These are phyloP conservation scores for Camellia oleifera DNA, from an alignment of 179 eudicot species.

Conservation along the genomic window DNA sequence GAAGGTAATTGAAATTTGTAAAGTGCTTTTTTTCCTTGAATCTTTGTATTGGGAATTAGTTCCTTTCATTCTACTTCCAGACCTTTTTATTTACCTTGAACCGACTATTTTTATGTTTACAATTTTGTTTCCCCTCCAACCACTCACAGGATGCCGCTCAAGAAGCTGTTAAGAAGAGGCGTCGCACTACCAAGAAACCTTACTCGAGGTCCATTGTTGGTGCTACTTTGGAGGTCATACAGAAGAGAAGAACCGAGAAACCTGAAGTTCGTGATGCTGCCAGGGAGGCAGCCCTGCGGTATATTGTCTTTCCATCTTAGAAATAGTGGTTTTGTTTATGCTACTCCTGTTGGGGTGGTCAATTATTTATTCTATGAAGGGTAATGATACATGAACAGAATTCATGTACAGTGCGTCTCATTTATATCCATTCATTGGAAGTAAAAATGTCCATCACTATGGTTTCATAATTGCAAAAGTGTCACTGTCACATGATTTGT, in stretches of 20 bases:
- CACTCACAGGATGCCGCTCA: constrained; percentile 47
- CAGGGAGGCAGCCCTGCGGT: constrained; percentile 65
- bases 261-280: constrained; percentile 74
- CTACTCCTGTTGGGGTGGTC: too few species aligned
- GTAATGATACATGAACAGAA: too few species aligned
- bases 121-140: not conserved
- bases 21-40: too few species aligned
- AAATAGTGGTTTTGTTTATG: not conserved
- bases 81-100: not conserved
- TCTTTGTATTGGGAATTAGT: not conserved
- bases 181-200: constrained; percentile 60
- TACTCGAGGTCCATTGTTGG: constrained; percentile 68
- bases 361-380: too few species aligned
- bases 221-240: constrained; percentile 62
- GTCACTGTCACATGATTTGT: too few species aligned
- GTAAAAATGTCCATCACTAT: too few species aligned
- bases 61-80: not conserved
- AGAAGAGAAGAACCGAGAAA: constrained; percentile 59
- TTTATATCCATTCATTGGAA: too few species aligned
- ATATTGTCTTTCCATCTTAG: not conserved
- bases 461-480: too few species aligned
- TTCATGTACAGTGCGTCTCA: too few species aligned
- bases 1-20: constrained; percentile 35
- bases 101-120: not conserved
- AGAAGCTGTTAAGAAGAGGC: constrained; percentile 69